Conservation (phyloP, 805 yeast genomes). For the Kodamaea restingae region DNA sequence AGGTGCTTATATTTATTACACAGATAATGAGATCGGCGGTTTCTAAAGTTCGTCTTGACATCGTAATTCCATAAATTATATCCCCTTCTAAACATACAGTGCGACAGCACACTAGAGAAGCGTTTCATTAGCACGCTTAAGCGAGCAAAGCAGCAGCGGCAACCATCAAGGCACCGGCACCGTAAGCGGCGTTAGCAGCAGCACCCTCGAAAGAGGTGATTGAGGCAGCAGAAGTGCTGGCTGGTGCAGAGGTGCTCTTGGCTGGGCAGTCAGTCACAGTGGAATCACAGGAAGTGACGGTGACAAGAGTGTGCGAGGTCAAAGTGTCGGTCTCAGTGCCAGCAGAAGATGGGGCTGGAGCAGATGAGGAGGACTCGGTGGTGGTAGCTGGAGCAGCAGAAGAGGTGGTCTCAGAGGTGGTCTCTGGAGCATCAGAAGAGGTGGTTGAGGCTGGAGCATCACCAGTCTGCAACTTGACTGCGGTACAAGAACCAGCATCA, state of each 20-base stretch:
- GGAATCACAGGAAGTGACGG: constrained; percentile 25
- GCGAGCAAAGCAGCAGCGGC: constrained; percentile 15
- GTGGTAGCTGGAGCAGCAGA: too few species aligned
- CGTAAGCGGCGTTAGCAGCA: constrained; percentile 12
- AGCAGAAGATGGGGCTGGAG: too few species aligned
- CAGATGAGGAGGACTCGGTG: too few species aligned
- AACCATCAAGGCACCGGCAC: constrained; percentile 14
- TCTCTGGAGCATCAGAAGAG: not conserved
- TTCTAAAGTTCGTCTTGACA: too few species aligned
- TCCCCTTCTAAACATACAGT: too few species aligned
- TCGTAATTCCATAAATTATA: too few species aligned
- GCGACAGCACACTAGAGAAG: too few species aligned
- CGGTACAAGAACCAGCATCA: constrained; percentile 15
- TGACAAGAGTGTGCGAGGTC: constrained; percentile 20
- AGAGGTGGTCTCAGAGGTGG: not conserved
- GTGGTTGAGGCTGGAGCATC: constrained; percentile 4
- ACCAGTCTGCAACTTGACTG: constrained; percentile 18
- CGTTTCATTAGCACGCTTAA: too few species aligned
- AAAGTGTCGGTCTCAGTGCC: constrained; percentile 7
- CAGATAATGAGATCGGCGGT: too few species aligned
- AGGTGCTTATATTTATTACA: too few species aligned
- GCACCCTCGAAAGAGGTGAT: constrained; percentile 19
- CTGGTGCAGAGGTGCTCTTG: constrained; percentile 13
- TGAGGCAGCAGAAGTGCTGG: constrained; percentile 12
- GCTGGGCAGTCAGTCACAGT: constrained; percentile 24